Evolutionary conservation across 2,329 filamentous ascomycete species (phyloP).

Genomic region (Pyrenochaeta sp.): DNA sequence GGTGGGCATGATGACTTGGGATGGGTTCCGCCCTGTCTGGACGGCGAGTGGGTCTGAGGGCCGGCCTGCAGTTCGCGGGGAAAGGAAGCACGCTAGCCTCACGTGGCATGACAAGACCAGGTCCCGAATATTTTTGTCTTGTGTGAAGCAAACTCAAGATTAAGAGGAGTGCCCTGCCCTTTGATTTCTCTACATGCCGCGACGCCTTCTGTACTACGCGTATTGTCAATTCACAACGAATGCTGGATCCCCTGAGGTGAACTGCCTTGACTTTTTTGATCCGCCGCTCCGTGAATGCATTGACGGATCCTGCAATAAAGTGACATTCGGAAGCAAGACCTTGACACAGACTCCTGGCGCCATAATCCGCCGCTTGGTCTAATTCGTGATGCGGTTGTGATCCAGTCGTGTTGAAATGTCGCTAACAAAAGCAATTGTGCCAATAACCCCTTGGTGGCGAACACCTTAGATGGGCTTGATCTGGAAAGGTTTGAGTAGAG

Average conservation of each 20-base stretch:
- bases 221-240: background rate
- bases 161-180: too few species aligned
- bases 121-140: background rate
- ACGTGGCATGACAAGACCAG: conserved; percentile 21
- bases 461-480: conserved; percentile 73
- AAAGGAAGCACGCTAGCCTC: conserved; percentile 33
- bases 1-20: conserved; percentile 19
- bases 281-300: background rate
- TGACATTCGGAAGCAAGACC: conserved; percentile 1
- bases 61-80: conserved; percentile 34
- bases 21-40: conserved; percentile 21
- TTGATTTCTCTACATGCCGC: too few species aligned
- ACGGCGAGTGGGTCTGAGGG: conserved; percentile 30
- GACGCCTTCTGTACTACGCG: too few species aligned
- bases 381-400: conserved; percentile 11
- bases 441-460: background rate
- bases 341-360: conserved; percentile 12
- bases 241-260: background rate
- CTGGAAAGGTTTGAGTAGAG: conserved; percentile 42
- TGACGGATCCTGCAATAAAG: background rate
- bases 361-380: background rate
- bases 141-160: too few species aligned
- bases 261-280: background rate
- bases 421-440: conserved; percentile 13
- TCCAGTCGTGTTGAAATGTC: conserved; percentile 7